A percentile compares a stretch with the other conserved stretches of the same genome.
phyloP scores from a whole-genome alignment of 441 rosid species.

The Populus hybrid region DNA sequence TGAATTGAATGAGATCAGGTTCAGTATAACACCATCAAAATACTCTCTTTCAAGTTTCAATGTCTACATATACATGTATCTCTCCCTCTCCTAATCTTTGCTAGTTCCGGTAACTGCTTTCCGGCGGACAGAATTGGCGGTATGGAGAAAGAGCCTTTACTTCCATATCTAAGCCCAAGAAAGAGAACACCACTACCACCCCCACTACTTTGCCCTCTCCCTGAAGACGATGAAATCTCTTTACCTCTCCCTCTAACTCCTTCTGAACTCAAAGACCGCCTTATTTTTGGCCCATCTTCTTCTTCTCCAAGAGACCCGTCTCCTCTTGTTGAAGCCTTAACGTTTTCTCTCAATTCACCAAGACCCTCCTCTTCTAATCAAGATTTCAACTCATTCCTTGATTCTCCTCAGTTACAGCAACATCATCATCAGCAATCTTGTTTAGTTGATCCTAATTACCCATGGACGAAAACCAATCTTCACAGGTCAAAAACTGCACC shows the following conservation, averaged over 20 bases:
- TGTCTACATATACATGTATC: not conserved
- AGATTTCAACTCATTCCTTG: constrained; percentile 15
- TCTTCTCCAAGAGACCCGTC: constrained; percentile 32
- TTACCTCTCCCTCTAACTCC: constrained; percentile 61
- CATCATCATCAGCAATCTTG: constrained; percentile 23
- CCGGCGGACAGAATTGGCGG: not conserved
- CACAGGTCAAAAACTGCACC: constrained; percentile 80
- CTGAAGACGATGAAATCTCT: constrained; percentile 60
- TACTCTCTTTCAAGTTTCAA: not conserved
- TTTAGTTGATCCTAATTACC: constrained; percentile 35
- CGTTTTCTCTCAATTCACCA: constrained; percentile 33
- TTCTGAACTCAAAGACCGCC: constrained; percentile 65
- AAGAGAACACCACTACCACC: constrained; percentile 33
- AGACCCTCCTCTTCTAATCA: constrained; percentile 24
- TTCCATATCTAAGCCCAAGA: constrained; percentile 35
- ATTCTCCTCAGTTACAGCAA: constrained; percentile 20
- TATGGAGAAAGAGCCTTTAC: constrained; percentile 62
- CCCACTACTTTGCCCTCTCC: constrained; percentile 42
- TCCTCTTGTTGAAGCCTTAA: constrained; percentile 41
- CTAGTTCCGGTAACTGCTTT: not conserved
- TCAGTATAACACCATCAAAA: not conserved
- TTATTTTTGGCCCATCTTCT: constrained; percentile 67
- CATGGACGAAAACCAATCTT: constrained; percentile 40
- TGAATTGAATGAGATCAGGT: no score
- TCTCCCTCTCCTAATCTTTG: not conserved